Evolutionary conservation across 768 basidiomycete genomes (phyloP).

Genomic region (Mycena capillaripes): DNA sequence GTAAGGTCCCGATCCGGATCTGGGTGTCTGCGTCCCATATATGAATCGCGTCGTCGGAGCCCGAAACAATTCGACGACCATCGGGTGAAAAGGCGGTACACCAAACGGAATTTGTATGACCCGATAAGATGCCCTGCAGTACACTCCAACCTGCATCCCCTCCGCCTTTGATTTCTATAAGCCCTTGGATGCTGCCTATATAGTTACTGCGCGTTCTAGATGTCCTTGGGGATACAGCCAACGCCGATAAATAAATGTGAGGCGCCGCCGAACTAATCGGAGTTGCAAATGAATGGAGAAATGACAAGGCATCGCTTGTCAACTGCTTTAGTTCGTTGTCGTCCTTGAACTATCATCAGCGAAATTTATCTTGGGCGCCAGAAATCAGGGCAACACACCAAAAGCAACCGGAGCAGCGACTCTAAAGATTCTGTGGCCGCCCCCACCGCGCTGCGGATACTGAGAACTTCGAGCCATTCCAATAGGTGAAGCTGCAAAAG

Average conservation of each 20-base stretch:
- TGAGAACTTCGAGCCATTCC: conserved; percentile 3
- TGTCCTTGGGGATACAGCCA: background rate
- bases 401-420: background rate
- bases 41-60: background rate
- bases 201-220: background rate
- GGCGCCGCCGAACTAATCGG: background rate
- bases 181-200: background rate
- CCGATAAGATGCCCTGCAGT: background rate
- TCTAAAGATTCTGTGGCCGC: background rate
- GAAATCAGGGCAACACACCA: background rate
- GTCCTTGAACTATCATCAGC: too few relatives aligned
- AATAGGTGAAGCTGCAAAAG: background rate
- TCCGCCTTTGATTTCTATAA: background rate
- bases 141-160: background rate
- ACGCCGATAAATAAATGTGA: conserved; percentile 6
- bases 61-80: background rate
- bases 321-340: background rate
- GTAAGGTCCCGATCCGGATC: background rate
- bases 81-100: background rate
- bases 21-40: background rate
- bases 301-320: background rate
- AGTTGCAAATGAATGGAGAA: background rate
- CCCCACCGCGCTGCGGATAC: background rate
- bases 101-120: background rate
- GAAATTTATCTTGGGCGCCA: background rate